These are phyloP conservation scores for Monilinia polystroma DNA, from an alignment of 2,329 filamentous ascomycete genomes.

Conservation along the genomic window DNA sequence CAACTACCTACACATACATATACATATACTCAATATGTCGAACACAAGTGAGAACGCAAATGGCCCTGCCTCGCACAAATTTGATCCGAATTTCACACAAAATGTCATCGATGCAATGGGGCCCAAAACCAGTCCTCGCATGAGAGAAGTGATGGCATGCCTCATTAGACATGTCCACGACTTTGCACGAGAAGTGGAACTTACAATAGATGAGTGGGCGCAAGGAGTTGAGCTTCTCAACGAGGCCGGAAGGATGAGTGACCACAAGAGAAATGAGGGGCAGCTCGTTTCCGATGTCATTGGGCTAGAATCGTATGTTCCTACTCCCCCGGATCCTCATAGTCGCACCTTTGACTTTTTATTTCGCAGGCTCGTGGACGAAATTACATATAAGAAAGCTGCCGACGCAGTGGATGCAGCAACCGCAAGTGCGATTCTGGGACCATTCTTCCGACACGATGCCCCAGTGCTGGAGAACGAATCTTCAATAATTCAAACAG, in stretches of 20 bases:
- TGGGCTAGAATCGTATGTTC: slow-evolving; percentile 56
- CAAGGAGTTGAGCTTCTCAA: slow-evolving; percentile 57
- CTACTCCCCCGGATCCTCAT: not conserved
- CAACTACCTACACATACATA: not conserved
- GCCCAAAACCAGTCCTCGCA: slow-evolving; percentile 56
- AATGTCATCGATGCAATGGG: slow-evolving; percentile 62
- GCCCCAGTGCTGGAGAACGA: slow-evolving; percentile 57
- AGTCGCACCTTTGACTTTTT: not conserved
- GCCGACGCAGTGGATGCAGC: slow-evolving; percentile 46
- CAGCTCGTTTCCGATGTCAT: slow-evolving; percentile 63
- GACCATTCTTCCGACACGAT: slow-evolving; percentile 63
- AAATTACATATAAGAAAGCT: slow-evolving; percentile 36
- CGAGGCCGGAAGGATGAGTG: slow-evolving; percentile 61
- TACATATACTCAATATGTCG: not conserved
- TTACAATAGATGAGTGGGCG: slow-evolving; percentile 60
- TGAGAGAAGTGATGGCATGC: slow-evolving; percentile 54
- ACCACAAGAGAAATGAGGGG: slow-evolving; percentile 61
- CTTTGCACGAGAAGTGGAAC: slow-evolving; percentile 57
- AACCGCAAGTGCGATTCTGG: slow-evolving; percentile 56
- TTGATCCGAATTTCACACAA: slow-evolving; percentile 57
- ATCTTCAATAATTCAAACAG: slow-evolving; percentile 49
- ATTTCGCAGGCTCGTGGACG: slow-evolving; percentile 43
- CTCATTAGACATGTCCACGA: slow-evolving; percentile 58
- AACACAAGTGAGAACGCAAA: not conserved
- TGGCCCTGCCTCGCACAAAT: slow-evolving; percentile 25